These are phyloP conservation scores for Ophiostoma angusticollis DNA, from an alignment of 2,329 filamentous ascomycete genomes.

Conservation along the genomic window DNA sequence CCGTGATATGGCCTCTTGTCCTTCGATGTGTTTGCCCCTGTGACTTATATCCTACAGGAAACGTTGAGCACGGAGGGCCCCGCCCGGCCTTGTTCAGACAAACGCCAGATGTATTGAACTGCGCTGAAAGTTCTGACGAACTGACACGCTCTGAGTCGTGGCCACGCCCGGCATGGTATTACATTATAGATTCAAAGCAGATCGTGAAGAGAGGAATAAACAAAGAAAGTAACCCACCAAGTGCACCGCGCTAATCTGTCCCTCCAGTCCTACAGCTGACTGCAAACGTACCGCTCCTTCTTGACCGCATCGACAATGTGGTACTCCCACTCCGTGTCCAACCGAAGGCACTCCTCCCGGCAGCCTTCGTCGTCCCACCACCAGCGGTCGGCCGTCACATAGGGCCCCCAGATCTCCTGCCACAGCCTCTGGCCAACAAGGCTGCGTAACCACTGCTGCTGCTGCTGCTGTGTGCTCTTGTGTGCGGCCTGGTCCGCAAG, in stretches of 20 bases:
- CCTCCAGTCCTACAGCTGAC: not conserved
- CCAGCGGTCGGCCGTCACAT: conserved; percentile 37
- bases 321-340: conserved; percentile 47
- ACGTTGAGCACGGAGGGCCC: no score
- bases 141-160: no score
- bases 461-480: conserved; percentile 20
- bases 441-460: conserved; percentile 27
- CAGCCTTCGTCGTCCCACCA: conserved; percentile 50
- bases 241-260: no score
- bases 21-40: no score
- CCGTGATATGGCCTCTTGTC: no score
- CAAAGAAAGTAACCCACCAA: no score
- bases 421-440: conserved; percentile 44
- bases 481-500: conserved; percentile 10
- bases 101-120: no score
- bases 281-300: conserved; percentile 12
- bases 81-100: no score
- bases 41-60: no score
- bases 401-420: conserved; percentile 46
- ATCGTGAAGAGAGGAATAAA: not conserved
- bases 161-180: no score
- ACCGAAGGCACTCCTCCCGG: conserved; percentile 39
- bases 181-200: not conserved
- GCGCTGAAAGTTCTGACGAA: no score
- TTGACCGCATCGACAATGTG: conserved; percentile 44